Evolutionary conservation across 495 filamentous ascomycete species (phyloP), one percentile per base, ranked within the genome.

Genomic region (Bombardia bombarda): DNA sequence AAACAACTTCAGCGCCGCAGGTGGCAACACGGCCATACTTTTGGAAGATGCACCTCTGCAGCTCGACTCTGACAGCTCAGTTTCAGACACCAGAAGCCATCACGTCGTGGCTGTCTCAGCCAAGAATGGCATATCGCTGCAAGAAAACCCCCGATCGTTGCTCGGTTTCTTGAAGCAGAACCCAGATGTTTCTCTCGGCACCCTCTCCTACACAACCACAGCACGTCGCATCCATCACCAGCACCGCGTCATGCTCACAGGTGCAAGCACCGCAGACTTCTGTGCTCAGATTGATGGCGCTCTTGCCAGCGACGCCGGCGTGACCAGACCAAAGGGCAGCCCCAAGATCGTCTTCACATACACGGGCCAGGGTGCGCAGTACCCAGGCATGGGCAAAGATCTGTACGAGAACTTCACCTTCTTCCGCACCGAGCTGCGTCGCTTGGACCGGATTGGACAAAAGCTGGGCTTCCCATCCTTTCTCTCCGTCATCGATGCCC

Each of bases 171-270:
- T 34, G 32, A 16, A 19, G n/a, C 12, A 34, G 32, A 34, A 34
- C 10, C 32, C 17, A 22, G 32, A 19, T 12, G 32, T 12, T 2
- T 4, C 21, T 67, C 69, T 1, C 52, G 84, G 7, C 22, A 19
- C 42, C 28, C 42, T 50, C 1, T 41, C 47, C 0, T 51, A 51
- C 38, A 46, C 48, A 3, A 51, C 48, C 21, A 51, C 48, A 4
- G 48, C 48, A 1, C 42, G 48, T 14, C 31, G 43, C 13, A 32
- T 51, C 42, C 69, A 88, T 10, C 75, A 80, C 39, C 74, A 84
- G 4, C 78, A 79, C 35, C 86, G 78, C 41, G 84, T 83, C 17
- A 86, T 85, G 66, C 82, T 87, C 55, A 80, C 82, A 4, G 69
- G 30, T 16, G 30, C 74, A 0, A 81, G 85, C 44, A 73, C 87